Conservation (phyloP, 2,329 filamentous ascomycete species). For the Gaeumannomyces tritici region DNA sequence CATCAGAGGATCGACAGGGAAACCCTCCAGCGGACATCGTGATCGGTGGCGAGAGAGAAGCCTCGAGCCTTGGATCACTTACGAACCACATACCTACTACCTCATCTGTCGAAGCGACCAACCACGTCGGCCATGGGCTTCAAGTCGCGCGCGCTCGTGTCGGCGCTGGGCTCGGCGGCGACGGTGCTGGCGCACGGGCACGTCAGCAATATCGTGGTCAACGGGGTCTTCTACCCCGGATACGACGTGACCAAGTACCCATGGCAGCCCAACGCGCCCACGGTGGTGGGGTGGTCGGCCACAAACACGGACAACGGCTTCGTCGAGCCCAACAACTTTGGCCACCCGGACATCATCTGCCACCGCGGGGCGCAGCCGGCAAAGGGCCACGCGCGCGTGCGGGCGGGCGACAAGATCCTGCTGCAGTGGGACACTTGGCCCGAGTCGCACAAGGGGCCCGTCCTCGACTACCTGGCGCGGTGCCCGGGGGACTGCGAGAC, state of each 20-base stretch:
- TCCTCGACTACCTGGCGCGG: conserved; percentile 52
- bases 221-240: conserved; percentile 42
- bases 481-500: conserved; percentile 10
- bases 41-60: not conserved
- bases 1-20: too few species aligned
- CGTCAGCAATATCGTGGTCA: conserved; percentile 43
- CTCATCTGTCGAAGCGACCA: too few species aligned
- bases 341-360: conserved; percentile 33
- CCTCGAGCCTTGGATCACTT: not conserved
- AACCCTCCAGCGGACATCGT: too few species aligned
- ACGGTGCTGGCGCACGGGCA: conserved; percentile 29
- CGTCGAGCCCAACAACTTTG: conserved; percentile 31
- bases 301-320: conserved; percentile 39
- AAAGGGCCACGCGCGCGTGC: conserved; percentile 24
- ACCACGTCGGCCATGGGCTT: not conserved
- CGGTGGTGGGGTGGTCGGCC: conserved; percentile 29
- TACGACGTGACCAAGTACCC: conserved; percentile 27
- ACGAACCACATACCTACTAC: not conserved
- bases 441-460: conserved; percentile 37
- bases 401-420: conserved; percentile 28
- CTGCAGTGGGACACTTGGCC: conserved; percentile 34
- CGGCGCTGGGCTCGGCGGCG: conserved; percentile 37
- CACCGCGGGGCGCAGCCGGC: conserved; percentile 29
- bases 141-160: not conserved
- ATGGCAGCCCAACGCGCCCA: conserved; percentile 25